Conservation (phyloP, 768 basidiomycete species). For the Hericium coralloides region DNA sequence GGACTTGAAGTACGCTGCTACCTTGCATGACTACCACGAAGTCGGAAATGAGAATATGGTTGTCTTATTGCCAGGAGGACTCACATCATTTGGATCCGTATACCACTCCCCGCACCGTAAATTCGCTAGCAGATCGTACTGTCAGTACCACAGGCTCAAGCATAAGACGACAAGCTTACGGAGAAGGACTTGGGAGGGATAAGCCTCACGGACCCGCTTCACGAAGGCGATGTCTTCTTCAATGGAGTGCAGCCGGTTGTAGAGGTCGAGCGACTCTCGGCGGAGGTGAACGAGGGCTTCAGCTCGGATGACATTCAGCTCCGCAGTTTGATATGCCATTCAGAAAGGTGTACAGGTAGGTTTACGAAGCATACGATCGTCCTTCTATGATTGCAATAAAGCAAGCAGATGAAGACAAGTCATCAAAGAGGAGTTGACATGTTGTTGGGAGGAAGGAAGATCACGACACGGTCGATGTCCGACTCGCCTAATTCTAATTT, state of each 20-base stretch:
- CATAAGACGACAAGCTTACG: constrained; percentile 30
- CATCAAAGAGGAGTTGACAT: no score
- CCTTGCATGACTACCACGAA: constrained; percentile 16
- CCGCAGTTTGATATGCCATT: no score
- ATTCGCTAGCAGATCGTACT: constrained; percentile 49
- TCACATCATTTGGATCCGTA: constrained; percentile 57
- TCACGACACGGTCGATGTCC: no score
- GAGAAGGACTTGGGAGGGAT: constrained; percentile 43
- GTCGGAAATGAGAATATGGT: constrained; percentile 14
- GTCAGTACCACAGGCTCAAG: neutral
- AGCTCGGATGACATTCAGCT: neutral
- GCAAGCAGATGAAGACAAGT: no score
- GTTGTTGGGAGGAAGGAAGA: no score
- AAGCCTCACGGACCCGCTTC: constrained; percentile 36
- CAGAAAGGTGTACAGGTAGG: no score
- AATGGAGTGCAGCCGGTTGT: constrained; percentile 85
- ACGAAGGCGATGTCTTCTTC: constrained; percentile 71
- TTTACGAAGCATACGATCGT: no score
- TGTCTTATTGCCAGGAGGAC: constrained; percentile 11
- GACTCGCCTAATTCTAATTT: no score
- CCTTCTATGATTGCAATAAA: no score
- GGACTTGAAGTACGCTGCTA: constrained; percentile 82
- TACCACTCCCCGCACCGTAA: constrained; percentile 95
- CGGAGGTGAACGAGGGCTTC: constrained; percentile 36
- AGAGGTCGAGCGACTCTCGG: constrained; percentile 67